These are phyloP conservation scores for Bipolaris sorokiniana DNA, from an alignment of 2,329 filamentous ascomycete genomes.

Conservation along the genomic window DNA sequence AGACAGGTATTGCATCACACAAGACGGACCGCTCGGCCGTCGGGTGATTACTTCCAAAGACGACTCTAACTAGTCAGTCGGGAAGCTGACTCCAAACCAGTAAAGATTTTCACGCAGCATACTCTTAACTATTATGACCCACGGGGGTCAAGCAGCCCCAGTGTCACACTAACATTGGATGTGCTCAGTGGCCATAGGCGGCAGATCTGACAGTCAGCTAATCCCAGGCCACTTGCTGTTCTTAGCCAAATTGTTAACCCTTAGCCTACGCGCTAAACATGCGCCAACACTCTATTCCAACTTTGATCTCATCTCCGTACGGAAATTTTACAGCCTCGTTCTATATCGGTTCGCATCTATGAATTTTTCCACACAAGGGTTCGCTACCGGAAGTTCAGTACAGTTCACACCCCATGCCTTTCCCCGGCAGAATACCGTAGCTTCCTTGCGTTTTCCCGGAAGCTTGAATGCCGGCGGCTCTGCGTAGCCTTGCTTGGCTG, in stretches of 20 bases:
- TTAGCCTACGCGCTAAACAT: conserved; percentile 30
- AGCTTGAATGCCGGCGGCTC: conserved; percentile 28
- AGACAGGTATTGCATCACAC: conserved; percentile 5
- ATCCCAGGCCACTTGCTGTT: conserved; percentile 17
- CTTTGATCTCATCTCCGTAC: conserved; percentile 34
- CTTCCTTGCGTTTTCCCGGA: conserved; percentile 17
- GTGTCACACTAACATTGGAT: conserved; percentile 6
- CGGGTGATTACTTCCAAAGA: conserved; percentile 35
- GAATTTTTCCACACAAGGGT: conserved; percentile 15
- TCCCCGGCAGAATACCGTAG: conserved; percentile 15
- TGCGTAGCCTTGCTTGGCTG: conserved; percentile 9
- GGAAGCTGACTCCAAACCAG: conserved; percentile 26
- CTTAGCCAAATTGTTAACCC: conserved; percentile 25
- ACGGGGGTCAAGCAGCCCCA: conserved; percentile 10
- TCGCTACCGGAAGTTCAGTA: conserved; percentile 17
- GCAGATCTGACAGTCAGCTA: conserved; percentile 20
- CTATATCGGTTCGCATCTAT: conserved; percentile 19
- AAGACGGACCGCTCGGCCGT: conserved; percentile 42
- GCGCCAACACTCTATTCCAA: conserved; percentile 42
- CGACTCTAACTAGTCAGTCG: conserved; percentile 21
- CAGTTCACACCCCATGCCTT: conserved; percentile 28
- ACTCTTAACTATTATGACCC: conserved; percentile 16
- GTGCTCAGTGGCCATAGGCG: conserved; percentile 28
- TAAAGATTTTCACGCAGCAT: conserved; percentile 31
- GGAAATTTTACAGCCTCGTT: conserved; percentile 21